These are phyloP conservation scores for Orbilia blumenaviensis DNA, from an alignment of 2,329 filamentous ascomycete genomes.

Conservation along the genomic window DNA sequence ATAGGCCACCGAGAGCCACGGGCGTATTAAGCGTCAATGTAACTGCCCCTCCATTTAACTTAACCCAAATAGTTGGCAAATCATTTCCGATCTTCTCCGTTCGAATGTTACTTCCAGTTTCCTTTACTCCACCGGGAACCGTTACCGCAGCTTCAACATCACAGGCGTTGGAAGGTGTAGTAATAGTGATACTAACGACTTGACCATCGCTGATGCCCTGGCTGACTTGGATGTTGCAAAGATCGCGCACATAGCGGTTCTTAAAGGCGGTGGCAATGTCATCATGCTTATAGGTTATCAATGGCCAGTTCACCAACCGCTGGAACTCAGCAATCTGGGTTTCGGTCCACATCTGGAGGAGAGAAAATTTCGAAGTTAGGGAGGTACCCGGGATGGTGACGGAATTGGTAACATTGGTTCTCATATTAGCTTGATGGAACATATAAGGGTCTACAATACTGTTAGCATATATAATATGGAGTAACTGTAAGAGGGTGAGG, in stretches of 20 bases:
- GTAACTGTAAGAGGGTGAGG: conserved; percentile 64
- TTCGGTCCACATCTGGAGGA: conserved; percentile 70
- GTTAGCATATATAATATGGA: not conserved
- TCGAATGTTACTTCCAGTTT: conserved; percentile 62
- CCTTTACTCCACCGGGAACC: conserved; percentile 63
- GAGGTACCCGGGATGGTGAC: conserved; percentile 63
- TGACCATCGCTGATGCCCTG: conserved; percentile 22
- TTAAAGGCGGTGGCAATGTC: conserved; percentile 67
- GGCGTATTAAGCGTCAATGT: conserved; percentile 63
- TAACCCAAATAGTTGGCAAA: conserved; percentile 66
- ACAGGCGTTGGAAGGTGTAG: conserved; percentile 63
- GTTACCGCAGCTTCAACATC: conserved; percentile 67
- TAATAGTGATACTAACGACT: conserved; percentile 61
- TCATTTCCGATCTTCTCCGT: conserved; percentile 68
- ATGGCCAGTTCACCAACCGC: conserved; percentile 67
- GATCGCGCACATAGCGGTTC: conserved; percentile 67
- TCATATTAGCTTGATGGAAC: conserved; percentile 73
- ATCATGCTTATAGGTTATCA: conserved; percentile 68
- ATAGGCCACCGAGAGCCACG: conserved; percentile 55
- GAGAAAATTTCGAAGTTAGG: conserved; percentile 63
- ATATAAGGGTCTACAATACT: conserved; percentile 65
- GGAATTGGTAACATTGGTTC: conserved; percentile 63
- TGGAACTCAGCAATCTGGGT: conserved; percentile 66
- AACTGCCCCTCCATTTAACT: conserved; percentile 63
- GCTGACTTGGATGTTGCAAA: conserved; percentile 65